Evolutionary conservation across 208 protist species (phyloP), one percentile per base, ranked within the genome.

Genomic region (Vickermania spadyakhi): DNA sequence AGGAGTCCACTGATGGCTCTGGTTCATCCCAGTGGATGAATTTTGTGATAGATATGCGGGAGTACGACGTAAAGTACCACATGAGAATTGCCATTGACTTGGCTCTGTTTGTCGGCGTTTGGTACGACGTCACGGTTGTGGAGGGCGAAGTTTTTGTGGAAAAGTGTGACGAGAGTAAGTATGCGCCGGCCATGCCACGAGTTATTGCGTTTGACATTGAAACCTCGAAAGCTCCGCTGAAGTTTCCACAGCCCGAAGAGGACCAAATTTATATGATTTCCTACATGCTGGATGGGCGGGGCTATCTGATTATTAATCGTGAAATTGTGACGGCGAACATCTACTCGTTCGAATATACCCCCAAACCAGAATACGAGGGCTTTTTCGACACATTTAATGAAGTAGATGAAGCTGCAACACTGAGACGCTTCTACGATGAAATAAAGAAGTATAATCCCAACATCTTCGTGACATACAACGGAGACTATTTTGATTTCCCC

Each of bases 231-330:
- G 75, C 89, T 2, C 98, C 98, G 28, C 78, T 99, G 42, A 99
- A 98, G 68, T 99, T 99, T 73, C 99, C 99, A 25, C 97, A 99
- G 61, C 88, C 91, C 7, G 72, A 96, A 52, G 81, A 88, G 13
- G 99, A 99, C 83, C 75, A 92, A 61, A 98, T 99, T 36, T 99
- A 99, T 84, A 99, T 99, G 98, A 99, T 99, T 57, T 99, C 99
- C 1, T 99, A 99, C 82, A 99, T 99, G 98, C 60, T 99, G 3
- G 98, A 99, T 72, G 89, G 93, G 0, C 84, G 98, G 52, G 98
- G 98, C 36, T 99, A 97, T 72, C 75, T 99, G 7, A 99, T 99
- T 65, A 73, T 98, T 42, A 99, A 99, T 78, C 69, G 98, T 52
- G 87, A 98, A 55, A 98, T 99, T 66, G 97, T 99, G 1, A 79